A percentile compares a stretch with the other conserved stretches of the same genome.
Conservation (phyloP, 1,284 basidiomycete species). For the Austroboletus niveus region DNA sequence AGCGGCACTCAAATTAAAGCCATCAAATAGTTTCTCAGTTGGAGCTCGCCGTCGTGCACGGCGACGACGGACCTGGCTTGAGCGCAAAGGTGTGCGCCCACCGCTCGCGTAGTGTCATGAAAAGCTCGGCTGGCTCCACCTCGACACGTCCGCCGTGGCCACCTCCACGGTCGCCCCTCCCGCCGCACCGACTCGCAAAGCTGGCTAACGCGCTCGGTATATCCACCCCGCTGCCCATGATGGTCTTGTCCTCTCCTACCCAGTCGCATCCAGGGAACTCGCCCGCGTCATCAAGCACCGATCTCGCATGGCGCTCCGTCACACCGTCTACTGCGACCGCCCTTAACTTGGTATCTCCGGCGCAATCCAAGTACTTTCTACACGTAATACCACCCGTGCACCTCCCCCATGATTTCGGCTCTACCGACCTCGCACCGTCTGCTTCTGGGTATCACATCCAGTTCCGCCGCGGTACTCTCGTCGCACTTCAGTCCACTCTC, state of each 20-base stretch:
- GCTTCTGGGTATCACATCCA: slow-evolving; percentile 76
- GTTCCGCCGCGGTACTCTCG: slow-evolving; percentile 71
- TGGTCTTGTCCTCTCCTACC: slow-evolving; percentile 35
- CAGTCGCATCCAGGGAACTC: slow-evolving; percentile 29
- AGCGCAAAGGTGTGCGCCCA: too few relatives aligned
- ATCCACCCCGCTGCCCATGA: slow-evolving; percentile 62
- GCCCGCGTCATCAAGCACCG: slow-evolving; percentile 34
- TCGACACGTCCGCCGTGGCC: slow-evolving; percentile 38
- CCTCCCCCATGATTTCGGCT: slow-evolving; percentile 58
- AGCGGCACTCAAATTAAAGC: slow-evolving; percentile 8
- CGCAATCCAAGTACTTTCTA: slow-evolving; percentile 62
- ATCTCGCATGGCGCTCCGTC: slow-evolving; percentile 52
- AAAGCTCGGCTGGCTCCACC: slow-evolving; percentile 8
- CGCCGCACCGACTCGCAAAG: slow-evolving; percentile 73
- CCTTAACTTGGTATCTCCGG: slow-evolving; percentile 30
- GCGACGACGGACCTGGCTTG: slow-evolving; percentile 1
- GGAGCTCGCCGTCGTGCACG: slow-evolving; percentile 8
- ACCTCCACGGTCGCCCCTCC: slow-evolving; percentile 64
- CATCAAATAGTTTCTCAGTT: not conserved
- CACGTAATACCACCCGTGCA: slow-evolving; percentile 73
- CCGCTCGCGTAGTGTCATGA: slow-evolving; percentile 3
- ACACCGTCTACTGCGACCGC: slow-evolving; percentile 50
- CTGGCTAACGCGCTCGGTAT: slow-evolving; percentile 81
- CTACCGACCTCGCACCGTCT: slow-evolving; percentile 45
- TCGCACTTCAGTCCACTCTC: slow-evolving; percentile 69